Conservation (phyloP, 108 stramenopile genomes). For the Cyclotella kingstonii region DNA sequence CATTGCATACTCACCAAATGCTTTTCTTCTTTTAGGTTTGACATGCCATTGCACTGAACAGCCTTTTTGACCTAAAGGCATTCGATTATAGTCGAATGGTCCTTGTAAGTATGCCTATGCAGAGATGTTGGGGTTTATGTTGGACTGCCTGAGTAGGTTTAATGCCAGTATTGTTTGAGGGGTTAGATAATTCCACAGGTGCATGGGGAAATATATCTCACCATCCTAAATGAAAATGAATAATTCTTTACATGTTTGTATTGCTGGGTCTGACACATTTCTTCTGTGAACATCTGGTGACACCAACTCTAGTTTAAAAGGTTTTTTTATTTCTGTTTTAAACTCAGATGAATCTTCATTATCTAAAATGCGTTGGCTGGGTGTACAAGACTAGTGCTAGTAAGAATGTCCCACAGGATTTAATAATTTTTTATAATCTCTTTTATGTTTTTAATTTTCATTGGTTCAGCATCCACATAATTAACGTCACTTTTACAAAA, state of each 20-base stretch:
- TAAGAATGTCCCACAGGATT: background rate
- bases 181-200: slow-evolving; percentile 31
- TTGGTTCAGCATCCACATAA: slow-evolving; percentile 14
- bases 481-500: background rate
- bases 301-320: slow-evolving; percentile 22
- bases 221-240: slow-evolving; percentile 13
- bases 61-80: slow-evolving; percentile 49
- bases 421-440: slow-evolving; percentile 5
- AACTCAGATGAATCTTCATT: background rate
- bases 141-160: slow-evolving; percentile 37
- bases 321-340: background rate
- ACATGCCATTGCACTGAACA: slow-evolving; percentile 27
- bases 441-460: slow-evolving; percentile 4
- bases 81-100: slow-evolving; percentile 40
- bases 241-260: slow-evolving; percentile 44
- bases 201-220: slow-evolving; percentile 8
- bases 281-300: slow-evolving; percentile 39
- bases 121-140: slow-evolving; percentile 28
- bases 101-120: slow-evolving; percentile 20
- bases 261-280: slow-evolving; percentile 54
- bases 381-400: background rate
- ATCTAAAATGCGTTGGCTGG: background rate
- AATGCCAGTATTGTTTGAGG: slow-evolving; percentile 36
- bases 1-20: slow-evolving; percentile 15
- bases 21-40: slow-evolving; percentile 15